Base-by-base conservation (phyloP, 805 yeast genomes). In the Isabelozyma gotoi region DNA sequence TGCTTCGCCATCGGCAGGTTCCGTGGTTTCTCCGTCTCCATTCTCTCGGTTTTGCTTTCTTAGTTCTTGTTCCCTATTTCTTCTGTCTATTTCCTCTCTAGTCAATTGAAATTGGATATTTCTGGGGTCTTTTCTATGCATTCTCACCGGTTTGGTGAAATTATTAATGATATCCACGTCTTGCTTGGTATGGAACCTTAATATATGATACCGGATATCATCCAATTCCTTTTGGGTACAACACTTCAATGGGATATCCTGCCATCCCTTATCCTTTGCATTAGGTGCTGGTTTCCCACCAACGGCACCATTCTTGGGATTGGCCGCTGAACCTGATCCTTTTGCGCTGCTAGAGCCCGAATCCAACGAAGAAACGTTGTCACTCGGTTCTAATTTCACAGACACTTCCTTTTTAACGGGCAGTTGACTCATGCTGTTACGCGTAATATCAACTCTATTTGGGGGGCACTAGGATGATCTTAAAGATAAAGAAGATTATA, bases 81-180 rank as follows among this genome's bases (percentile, higher is more conserved):
- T 52, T 41, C 75, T 78, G 41, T 85, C 92, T 52, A 86, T 77
- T 58, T 87, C 94, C 45, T 84, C 81, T 54, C 90, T 67, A 2
- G 91, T 82, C 53, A 89, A 71, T 62, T 89, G 95, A 58, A 87
- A 87, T 61, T 91, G 97, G 59, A 92, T 71, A 60, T 88, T 88
- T 57, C 89, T 80, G 1, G 99, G 97, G 63, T 92, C 98, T 59
- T 92, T 91, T 53, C 98, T 77, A 62, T 91, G 97, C 59, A 92
- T 69, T 53, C 97, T 73, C 15, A 91, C 84, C 0, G 99, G 99
- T 46, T 78, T 78, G 43, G 81, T 83, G 62, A 92, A 94, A 48
- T 82, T 82, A 29, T 71, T 67, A 33, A 72, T 66, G 8, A 94
- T 92, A 49, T 88, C 88, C 29, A 94, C 84, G 36, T 78, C 75